Evolutionary conservation across 805 yeast species (phyloP), one percentile per base, ranked within the genome.

Genomic region (Cyberlindnera saturnus): DNA sequence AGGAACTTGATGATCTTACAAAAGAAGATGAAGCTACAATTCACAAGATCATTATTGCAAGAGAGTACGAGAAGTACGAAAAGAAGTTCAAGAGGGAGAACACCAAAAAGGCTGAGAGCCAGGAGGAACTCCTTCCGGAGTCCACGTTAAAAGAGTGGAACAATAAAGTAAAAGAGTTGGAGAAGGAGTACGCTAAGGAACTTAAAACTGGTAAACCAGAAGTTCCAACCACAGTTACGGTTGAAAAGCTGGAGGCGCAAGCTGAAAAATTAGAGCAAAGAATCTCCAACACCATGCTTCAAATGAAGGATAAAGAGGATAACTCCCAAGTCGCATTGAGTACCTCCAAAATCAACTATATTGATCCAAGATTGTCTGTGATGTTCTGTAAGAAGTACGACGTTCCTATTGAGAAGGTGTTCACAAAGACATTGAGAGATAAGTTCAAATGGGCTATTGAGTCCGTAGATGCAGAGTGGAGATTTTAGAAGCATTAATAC

Each of bases 401-500:
- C 42, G 96, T 91, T 17, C 98, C 98, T 7, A 83, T 91, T 42
- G 97, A 91, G 63, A 90, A 86, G 64, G 70, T 91, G 34, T 89
- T 91, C 55, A 84, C 96, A 11, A 90, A 89, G 66, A 86, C 98
- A 0, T 69, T 91, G 42, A 70, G 97, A 48, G 96, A 90, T 35
- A 91, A 91, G 67, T 91, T 91, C 67, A 81, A 78, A 38, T 91
- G 98, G 98, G 98, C 98, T 28, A 83, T 91, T 41, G 95, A 90
- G 62, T 81, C 90, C 41, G 89, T 81, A 4, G 97, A 85, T 60
- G 88, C 78, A 51, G 67, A 86, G 55, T 90, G 98, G 98, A 73
- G 77, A 52, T 90, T 90, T 59, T 90, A 64, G 40, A 6, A 6
- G 23, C 23, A 20, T 20, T 20, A 20, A 23, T 23, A 23, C 28